Base-by-base conservation (phyloP, 1,284 basidiomycete species). In the Xerocomus cyaneibrunnescens region DNA sequence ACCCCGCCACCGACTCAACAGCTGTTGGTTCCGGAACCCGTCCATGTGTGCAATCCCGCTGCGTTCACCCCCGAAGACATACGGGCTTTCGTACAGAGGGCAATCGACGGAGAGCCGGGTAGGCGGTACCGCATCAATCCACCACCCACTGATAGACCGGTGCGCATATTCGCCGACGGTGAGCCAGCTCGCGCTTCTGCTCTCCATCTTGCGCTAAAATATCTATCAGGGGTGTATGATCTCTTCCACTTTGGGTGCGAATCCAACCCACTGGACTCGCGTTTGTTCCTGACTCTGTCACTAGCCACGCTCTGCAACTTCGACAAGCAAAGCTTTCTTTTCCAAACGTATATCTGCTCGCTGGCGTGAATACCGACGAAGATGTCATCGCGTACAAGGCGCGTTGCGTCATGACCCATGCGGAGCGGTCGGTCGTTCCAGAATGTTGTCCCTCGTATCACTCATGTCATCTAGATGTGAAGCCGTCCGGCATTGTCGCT, bases 91-190 rank as follows among this genome's bases (percentile, higher is more conserved):
- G 78, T 90, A 3, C 74, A 76, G 52, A 77, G 76, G 31, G 87
- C 86, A 0, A 85, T 91, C 41, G 78, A 83, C 17, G 88, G 86
- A 48, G 83, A 83, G 40, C 57, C 72, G 4, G 70, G 74, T 59
- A 78, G 89, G 53, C 74, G 75, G 57, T 98, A 95, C 76, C 87
- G 80, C 68, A 94, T 96, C 66, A 95, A 92, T 59, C 74, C 80
- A 28, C 93, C 95, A 0, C 90, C 93, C 1, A 74, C 74, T 13
- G 85, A 80, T 52, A 77, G 95, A 47, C 92, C 94, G 0, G 83
- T 97, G 16, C 81, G 96, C 53, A 82, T 99, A 38, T 99, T 98
- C 65, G 95, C 97, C 1, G 97, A 99, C 73, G 96, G 91, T 77
- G 62, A 61, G 72, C 62, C 10, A 21, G 2, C 59, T 59, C 31